A percentile compares a stretch with the other conserved stretches of the same genome.
Evolutionary conservation across 148 eudicot species (phyloP).

Genomic region (Suaeda aralocaspica): DNA sequence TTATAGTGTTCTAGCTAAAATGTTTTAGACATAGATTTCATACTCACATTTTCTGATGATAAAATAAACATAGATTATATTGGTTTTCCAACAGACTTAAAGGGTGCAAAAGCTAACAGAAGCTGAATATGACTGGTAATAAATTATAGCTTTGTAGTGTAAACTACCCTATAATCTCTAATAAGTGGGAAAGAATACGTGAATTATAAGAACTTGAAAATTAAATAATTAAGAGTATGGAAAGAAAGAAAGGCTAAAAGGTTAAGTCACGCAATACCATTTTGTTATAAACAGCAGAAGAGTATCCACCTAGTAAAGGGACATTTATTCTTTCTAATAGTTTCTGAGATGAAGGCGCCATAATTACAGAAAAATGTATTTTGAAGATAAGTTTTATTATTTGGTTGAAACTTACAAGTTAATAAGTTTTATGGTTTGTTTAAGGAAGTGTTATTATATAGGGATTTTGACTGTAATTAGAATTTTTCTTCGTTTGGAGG

Average conservation of each 20-base stretch:
- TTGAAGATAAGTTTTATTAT: neutral
- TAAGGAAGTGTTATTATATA: neutral
- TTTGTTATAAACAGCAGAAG: slow-evolving; percentile 11
- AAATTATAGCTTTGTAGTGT: slow-evolving; percentile 33
- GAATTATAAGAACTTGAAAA: slow-evolving; percentile 22
- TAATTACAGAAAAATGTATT: slow-evolving; percentile 5
- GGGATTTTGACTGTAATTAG: neutral
- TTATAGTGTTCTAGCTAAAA: neutral
- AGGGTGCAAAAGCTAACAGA: slow-evolving; percentile 20
- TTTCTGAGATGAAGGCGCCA: neutral
- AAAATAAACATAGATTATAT: slow-evolving; percentile 10
- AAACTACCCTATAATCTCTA: slow-evolving; percentile 35
- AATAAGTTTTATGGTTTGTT: neutral
- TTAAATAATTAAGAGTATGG: slow-evolving; percentile 2
- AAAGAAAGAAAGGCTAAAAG: slow-evolving; percentile 21
- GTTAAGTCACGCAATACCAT: slow-evolving; percentile 36
- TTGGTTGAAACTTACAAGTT: slow-evolving; percentile 22
- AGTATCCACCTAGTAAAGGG: slow-evolving; percentile 19
- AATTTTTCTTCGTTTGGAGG: neutral
- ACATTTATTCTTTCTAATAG: slow-evolving; percentile 9
- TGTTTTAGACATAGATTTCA: neutral
- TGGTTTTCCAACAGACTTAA: slow-evolving; percentile 12
- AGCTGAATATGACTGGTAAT: slow-evolving; percentile 29
- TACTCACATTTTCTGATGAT: neutral
- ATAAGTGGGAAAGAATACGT: slow-evolving; percentile 29